phyloP scores from a whole-genome alignment of 2,329 filamentous ascomycete species.

The Talaromyces atroroseus region DNA sequence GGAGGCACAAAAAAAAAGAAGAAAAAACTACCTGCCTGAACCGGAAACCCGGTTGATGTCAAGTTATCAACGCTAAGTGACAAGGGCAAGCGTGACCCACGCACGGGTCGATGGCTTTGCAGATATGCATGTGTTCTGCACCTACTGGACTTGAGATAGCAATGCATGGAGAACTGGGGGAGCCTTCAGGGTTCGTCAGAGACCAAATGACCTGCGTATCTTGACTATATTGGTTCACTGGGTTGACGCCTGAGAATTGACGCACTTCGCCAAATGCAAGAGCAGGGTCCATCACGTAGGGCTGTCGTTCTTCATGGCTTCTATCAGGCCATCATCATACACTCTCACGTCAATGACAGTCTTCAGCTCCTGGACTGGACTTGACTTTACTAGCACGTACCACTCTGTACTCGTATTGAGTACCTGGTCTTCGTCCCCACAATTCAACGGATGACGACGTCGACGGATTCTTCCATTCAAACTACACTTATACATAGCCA shows the following conservation, averaged over 20 bases:
- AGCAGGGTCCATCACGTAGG: not conserved
- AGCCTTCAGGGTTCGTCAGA: not conserved
- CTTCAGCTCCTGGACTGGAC: not conserved
- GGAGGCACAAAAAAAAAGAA: too few relatives aligned
- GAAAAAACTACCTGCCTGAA: not conserved
- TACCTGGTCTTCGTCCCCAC: conserved; percentile 3
- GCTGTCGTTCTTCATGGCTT: not conserved
- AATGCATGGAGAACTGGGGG: not conserved
- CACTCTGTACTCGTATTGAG: too few relatives aligned
- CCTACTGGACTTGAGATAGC: not conserved
- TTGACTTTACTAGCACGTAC: not conserved
- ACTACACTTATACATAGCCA: not conserved
- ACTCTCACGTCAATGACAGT: too few relatives aligned
- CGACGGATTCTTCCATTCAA: conserved; percentile 6
- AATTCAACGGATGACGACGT: conserved; percentile 5
- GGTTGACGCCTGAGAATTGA: not conserved
- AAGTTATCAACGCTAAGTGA: not conserved
- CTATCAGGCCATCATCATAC: too few relatives aligned
- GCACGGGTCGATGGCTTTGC: not conserved
- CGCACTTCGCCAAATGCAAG: not conserved
- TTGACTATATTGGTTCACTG: not conserved
- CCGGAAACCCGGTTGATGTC: not conserved
- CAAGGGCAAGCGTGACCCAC: not conserved
- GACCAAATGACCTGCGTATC: not conserved
- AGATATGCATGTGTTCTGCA: not conserved